Evolutionary conservation across 2,329 filamentous ascomycete species (phyloP).

Genomic region (Arthrobotrys entomopaga): DNA sequence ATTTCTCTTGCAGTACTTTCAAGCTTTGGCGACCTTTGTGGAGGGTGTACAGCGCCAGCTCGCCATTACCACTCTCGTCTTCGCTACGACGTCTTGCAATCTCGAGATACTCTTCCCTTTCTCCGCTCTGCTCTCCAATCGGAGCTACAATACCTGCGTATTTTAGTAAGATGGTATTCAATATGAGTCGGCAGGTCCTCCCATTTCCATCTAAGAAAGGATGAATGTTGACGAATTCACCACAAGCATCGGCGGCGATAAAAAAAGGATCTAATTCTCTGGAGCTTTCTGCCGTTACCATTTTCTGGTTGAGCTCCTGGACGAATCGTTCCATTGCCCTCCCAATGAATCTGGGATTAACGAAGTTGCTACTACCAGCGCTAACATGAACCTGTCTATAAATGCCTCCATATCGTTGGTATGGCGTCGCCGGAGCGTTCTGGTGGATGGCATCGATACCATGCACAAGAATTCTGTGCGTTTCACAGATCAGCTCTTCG

Average conservation of each 20-base stretch:
- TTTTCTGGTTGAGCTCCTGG: conserved; percentile 54
- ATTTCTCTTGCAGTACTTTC: background rate
- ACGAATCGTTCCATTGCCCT: background rate
- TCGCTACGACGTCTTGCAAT: conserved; percentile 57
- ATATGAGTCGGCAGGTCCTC: conserved; percentile 56
- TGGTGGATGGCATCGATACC: conserved; percentile 5
- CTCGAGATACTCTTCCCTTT: conserved; percentile 46
- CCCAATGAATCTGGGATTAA: background rate
- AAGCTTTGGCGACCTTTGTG: background rate
- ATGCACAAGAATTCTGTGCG: conserved; percentile 13
- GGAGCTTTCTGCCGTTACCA: background rate
- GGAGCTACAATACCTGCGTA: conserved; percentile 56
- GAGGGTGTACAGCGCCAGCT: conserved; percentile 11
- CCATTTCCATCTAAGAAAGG: conserved; percentile 58
- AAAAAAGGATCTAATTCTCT: conserved; percentile 60
- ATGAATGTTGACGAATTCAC: conserved; percentile 56
- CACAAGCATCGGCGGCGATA: conserved; percentile 59
- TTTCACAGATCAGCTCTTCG: conserved; percentile 8
- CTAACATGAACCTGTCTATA: background rate
- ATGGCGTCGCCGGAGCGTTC: background rate
- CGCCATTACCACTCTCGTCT: conserved; percentile 20
- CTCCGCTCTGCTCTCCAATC: conserved; percentile 52
- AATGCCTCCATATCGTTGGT: background rate
- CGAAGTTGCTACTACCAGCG: background rate
- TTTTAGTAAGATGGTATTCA: conserved; percentile 57